Evolutionary conservation across 768 basidiomycete genomes (phyloP), one percentile per base, ranked within the genome.

Genomic region (Pleurotus eryngii): DNA sequence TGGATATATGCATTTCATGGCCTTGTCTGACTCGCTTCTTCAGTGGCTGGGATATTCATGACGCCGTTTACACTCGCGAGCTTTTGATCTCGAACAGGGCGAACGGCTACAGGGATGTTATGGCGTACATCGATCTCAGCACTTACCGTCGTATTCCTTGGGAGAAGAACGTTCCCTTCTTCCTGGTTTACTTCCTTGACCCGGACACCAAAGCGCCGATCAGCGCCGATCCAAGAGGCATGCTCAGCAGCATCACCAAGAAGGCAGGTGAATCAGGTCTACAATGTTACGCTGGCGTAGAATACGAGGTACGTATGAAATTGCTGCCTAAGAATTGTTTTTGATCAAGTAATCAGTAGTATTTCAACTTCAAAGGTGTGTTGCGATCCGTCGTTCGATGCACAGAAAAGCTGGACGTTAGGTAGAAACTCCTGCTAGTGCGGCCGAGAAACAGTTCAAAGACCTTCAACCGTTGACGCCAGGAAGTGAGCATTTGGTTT

Each of bases 11-110:
- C 55, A 18, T 11, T 47, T 15, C 48, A 12, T 26, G 46, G 35
- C 30, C 18, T n/a, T 46, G 26, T 12, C 38, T 14, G 45, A 39
- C 6, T 35, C 35, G 24, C 24, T 50, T 39, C 7, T 43, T 9
- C 61, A 93, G 88, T 59, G 91, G 90, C 48, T 94, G 92, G 95
- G 92, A 96, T 70, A 86, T 98, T 14, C 93, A 98, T 63, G 97
- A 98, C 67, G 61, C 79, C 0, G 83, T 90, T 3, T 98, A 98
- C 73, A 79, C 85, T 4, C 81, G 80, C 20, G 97, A 98, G 70
- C 83, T 98, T 9, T 76, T 87, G 12, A 90, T 99, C 59, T 95
- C 95, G 20, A 98, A 97, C 74, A 85, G 82, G 67, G 82, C 81
- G 20, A 99, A 98, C 63, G 97, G 97, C 1, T 98, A 95, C 73